These are phyloP conservation scores for Arthrinium puccinioides DNA, from an alignment of 2,329 filamentous ascomycete species.

Conservation along the genomic window DNA sequence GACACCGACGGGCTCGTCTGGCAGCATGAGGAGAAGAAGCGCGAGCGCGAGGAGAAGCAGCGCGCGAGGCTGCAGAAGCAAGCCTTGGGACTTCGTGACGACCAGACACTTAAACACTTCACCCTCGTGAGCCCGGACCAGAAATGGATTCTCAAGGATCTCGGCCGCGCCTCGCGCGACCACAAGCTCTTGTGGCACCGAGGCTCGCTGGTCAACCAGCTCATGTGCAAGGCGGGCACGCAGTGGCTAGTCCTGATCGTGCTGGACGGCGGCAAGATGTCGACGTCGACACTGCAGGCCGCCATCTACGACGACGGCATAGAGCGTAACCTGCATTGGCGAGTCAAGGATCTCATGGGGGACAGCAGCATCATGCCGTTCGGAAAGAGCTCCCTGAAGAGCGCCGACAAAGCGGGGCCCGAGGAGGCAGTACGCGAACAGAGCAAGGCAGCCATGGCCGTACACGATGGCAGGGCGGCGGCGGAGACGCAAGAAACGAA, in stretches of 20 bases:
- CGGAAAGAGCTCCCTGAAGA: constrained; percentile 16
- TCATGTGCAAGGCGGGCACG: constrained; percentile 13
- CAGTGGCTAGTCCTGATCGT: constrained; percentile 26
- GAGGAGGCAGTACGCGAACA: constrained; percentile 1
- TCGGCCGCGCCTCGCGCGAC: constrained; percentile 9
- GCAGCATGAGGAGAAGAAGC: too few relatives aligned
- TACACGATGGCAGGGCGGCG: neutral
- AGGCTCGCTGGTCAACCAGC: constrained; percentile 15
- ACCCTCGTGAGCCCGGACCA: constrained; percentile 24
- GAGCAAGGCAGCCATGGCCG: neutral
- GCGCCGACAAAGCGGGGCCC: neutral
- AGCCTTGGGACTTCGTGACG: too few relatives aligned
- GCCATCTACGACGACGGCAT: constrained; percentile 35
- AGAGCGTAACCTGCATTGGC: constrained; percentile 32
- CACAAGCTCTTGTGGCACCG: constrained; percentile 9
- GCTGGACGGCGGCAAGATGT: constrained; percentile 27
- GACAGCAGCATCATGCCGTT: constrained; percentile 20
- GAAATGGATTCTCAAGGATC: constrained; percentile 13
- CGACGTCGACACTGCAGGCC: constrained; percentile 23
- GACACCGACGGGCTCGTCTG: constrained; percentile 3
- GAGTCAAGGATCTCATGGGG: constrained; percentile 15
- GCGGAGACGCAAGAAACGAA: neutral
- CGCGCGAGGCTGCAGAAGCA: too few relatives aligned
- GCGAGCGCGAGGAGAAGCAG: neutral
- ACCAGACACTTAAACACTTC: constrained; percentile 20